Base-by-base conservation (phyloP, 2,329 filamentous ascomycete genomes). In the Penicillium occitanis region DNA sequence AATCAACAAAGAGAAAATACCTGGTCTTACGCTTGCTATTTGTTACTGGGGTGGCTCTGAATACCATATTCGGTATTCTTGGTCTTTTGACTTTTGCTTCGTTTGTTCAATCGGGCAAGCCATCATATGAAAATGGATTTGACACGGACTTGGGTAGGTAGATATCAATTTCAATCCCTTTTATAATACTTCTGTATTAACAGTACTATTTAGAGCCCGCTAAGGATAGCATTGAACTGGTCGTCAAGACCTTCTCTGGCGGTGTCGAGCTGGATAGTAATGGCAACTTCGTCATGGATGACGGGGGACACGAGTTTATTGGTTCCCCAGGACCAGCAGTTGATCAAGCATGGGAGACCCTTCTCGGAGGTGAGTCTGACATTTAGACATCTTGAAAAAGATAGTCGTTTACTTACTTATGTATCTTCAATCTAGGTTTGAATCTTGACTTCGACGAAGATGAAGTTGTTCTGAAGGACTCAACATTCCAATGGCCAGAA, bases 91-190 rank as follows among this genome's bases (percentile, higher is more conserved):
- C 50, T n/a, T 55, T 55, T 19, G 46, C 46, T 25, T 50, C 46
- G 46, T 50, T 50, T 55, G 13, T 55, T 28, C 7, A 19, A 30
- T 33, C 28, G 22, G 14, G 14, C 50, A 30, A 35, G 14, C 30
- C 50, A 33, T 55, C 50, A 33, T 55, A 55, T 25, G 50, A 55
- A 55, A 30, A 35, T 55, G 50, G 50, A 55, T 55, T 55, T 28
- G 50, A 30, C 50, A 30, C 50, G 28, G 50, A 55, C 8, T 55
- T 55, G 35, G 50, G 50, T 55, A 55, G 25, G 50, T 10, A 55
- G 25, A n/a, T 11, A 46, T 19, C 22, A 22, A 50, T 10, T 22
- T 5, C 2, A 25, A 25, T 1, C n/a, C 17, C 50, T 17, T 19
- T 14, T 33, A 55, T 55, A 55, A 33, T 17, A 55, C 2, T 37